Evolutionary conservation across 1,284 basidiomycete species (phyloP).

Genomic region (Ceratobasidium sp.): DNA sequence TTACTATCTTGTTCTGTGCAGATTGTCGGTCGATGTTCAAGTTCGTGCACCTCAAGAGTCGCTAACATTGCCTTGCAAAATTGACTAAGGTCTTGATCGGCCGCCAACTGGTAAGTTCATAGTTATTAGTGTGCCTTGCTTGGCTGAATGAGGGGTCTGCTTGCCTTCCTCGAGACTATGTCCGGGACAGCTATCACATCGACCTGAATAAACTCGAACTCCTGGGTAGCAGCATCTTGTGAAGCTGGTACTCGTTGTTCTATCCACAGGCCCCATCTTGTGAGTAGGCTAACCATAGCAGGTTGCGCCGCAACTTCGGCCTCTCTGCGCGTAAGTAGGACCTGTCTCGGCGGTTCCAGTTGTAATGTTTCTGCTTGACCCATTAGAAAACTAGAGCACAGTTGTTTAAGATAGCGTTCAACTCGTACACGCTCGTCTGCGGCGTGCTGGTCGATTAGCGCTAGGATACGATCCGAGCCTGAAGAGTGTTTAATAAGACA

Average conservation of each 20-base stretch:
- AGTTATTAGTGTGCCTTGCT: not conserved
- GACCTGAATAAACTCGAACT: conserved; percentile 57
- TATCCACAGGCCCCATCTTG: conserved; percentile 81
- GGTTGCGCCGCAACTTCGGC: conserved; percentile 63
- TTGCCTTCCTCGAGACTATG: conserved; percentile 44
- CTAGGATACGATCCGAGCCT: conserved; percentile 59
- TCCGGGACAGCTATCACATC: conserved; percentile 56
- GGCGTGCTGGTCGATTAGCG: conserved; percentile 95
- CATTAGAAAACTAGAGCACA: conserved; percentile 74
- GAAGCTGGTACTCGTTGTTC: conserved; percentile 47
- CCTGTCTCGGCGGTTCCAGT: conserved; percentile 66
- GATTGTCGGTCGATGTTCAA: conserved; percentile 26
- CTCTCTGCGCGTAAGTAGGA: conserved; percentile 77
- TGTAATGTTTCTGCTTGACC: conserved; percentile 47
- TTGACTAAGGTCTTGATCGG: conserved; percentile 73
- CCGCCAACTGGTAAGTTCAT: conserved; percentile 66
- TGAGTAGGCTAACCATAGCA: conserved; percentile 65
- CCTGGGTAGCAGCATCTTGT: not conserved
- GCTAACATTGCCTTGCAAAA: conserved; percentile 76
- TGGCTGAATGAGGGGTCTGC: not conserved
- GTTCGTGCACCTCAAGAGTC: conserved; percentile 58
- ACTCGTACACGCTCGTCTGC: conserved; percentile 93
- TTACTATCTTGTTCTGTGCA: conserved; percentile 55
- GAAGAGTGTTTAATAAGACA: conserved; percentile 65
- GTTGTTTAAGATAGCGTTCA: conserved; percentile 80